These are phyloP conservation scores for Starmera dryadoides DNA, from an alignment of 805 yeast species.

Conservation along the genomic window DNA sequence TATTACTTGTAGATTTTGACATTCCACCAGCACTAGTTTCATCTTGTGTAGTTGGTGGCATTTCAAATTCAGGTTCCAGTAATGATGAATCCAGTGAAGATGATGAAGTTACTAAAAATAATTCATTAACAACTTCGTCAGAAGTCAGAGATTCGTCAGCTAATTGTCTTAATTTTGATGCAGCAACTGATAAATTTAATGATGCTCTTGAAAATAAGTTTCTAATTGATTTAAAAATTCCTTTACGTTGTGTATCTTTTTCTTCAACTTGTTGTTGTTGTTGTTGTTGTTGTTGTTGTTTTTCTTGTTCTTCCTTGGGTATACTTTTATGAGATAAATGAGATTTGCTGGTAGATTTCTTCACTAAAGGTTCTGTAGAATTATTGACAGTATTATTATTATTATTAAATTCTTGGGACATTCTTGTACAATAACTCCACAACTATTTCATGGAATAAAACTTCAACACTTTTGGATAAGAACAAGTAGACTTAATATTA, in stretches of 20 bases:
- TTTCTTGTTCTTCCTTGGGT: neutral
- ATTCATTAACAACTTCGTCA: constrained; percentile 42
- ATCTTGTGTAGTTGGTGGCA: constrained; percentile 14
- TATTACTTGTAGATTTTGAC: constrained; percentile 1
- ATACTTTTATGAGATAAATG: too few relatives aligned
- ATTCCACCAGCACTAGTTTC: constrained; percentile 9
- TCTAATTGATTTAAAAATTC: constrained; percentile 16
- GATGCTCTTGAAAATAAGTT: constrained; percentile 31
- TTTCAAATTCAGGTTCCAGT: constrained; percentile 18
- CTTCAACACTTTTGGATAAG: too few relatives aligned
- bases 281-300: neutral
- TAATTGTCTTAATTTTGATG: constrained; percentile 29
- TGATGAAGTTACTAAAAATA: constrained; percentile 36
- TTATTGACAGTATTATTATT: too few relatives aligned
- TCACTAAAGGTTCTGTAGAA: too few relatives aligned
- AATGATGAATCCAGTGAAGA: constrained; percentile 20
- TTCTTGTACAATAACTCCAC: too few relatives aligned
- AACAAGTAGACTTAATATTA: too few relatives aligned
- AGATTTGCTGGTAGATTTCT: too few relatives aligned
- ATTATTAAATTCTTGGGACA: too few relatives aligned
- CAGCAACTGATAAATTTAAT: constrained; percentile 28
- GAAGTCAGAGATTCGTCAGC: constrained; percentile 43
- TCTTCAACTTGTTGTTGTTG: neutral
- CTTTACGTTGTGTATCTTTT: constrained; percentile 2
- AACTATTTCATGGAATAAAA: too few relatives aligned